Evolutionary conservation across 371 early-diverging fungal species (phyloP).

Genomic region (Rozella allomycis): DNA sequence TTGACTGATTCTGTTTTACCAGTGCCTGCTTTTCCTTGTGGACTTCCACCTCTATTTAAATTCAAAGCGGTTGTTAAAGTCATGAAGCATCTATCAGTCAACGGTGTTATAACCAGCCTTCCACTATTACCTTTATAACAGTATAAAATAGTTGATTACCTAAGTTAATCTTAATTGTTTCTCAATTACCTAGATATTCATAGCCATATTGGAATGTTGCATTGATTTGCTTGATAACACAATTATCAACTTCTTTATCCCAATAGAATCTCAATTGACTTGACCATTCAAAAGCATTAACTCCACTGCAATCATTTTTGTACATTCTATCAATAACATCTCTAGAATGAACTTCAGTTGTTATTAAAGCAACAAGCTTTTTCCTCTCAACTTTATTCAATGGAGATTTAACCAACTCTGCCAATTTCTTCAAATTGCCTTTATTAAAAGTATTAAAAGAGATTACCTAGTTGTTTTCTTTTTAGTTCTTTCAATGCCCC

Average conservation of each 20-base stretch:
- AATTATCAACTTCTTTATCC: neutral
- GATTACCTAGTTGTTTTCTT: conserved; percentile 25
- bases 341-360: conserved; percentile 1
- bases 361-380: conserved; percentile 9
- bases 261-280: conserved; percentile 1
- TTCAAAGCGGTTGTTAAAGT: conserved; percentile 7
- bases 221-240: conserved; percentile 1
- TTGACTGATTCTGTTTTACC: conserved; percentile 1
- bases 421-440: conserved; percentile 24
- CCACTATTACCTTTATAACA: too few relatives aligned
- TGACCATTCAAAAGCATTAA: conserved; percentile 1
- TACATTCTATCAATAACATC: conserved; percentile 1
- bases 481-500: conserved; percentile 20
- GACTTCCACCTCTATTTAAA: conserved; percentile 24
- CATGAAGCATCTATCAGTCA: neutral
- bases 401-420: conserved; percentile 20
- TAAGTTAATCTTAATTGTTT: too few relatives aligned
- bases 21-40: neutral
- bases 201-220: conserved; percentile 1
- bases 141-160: too few relatives aligned
- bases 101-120: neutral
- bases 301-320: neutral
- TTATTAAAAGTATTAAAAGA: too few relatives aligned
- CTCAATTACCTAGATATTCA: conserved; percentile 1
- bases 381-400: conserved; percentile 22